Conservation (phyloP, 495 filamentous ascomycete species). For the Talaromyces borbonicus region DNA sequence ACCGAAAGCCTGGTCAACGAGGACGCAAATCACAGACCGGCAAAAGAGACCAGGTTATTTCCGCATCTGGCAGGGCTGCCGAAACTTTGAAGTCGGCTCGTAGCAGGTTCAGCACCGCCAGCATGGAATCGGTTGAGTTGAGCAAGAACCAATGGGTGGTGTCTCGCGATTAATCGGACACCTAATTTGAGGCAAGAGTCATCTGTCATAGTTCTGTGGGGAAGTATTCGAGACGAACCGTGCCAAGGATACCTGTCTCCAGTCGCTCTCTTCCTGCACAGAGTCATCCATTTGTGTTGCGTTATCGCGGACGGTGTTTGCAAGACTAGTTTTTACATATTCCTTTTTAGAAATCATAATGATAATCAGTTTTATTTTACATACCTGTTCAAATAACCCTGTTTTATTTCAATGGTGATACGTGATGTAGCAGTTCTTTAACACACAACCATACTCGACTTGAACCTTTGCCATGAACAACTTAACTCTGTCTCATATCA, state of each 20-base stretch:
- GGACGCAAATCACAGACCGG: not conserved
- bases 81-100: conserved; percentile 8
- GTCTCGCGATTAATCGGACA: conserved; percentile 1
- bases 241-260: too few relatives aligned
- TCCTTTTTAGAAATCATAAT: too few relatives aligned
- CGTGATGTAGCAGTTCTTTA: too few relatives aligned
- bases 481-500: too few relatives aligned
- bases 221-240: too few relatives aligned
- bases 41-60: conserved; percentile 2
- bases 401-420: too few relatives aligned
- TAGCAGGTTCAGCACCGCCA: conserved; percentile 2
- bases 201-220: not conserved
- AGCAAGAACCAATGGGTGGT: conserved; percentile 7
- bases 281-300: not conserved
- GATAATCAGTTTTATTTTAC: too few relatives aligned
- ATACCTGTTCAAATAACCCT: too few relatives aligned
- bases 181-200: not conserved
- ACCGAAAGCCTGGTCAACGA: conserved; percentile 57
- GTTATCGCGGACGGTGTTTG: not conserved
- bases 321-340: conserved; percentile 2
- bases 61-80: conserved; percentile 6
- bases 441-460: too few relatives aligned
- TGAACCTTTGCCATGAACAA: too few relatives aligned
- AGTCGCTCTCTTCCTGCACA: conserved; percentile 2
- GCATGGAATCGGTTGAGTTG: conserved; percentile 5